Base-by-base conservation (phyloP, 2,329 filamentous ascomycete genomes). In the Beauveria pseudobassiana region DNA sequence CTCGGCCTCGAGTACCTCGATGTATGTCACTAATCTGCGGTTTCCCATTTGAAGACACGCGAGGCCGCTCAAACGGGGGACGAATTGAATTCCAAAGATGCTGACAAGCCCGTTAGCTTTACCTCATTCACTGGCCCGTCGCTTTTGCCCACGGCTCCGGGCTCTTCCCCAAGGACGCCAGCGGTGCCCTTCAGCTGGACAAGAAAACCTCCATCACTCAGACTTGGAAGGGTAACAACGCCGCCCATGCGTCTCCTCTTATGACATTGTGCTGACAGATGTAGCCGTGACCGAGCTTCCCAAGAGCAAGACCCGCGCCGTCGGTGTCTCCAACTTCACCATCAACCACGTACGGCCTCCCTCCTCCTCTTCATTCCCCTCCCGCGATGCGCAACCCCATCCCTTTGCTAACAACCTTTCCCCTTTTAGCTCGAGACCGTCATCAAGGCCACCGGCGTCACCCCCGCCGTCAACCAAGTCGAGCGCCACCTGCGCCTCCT, bases 321-420 rank as follows among this genome's bases (percentile, higher is more conserved):
- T 90, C 67, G 87, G 87, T 70, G 86, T 91, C 65, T 89, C 87
- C 73, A 91, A 91, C 80, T 90, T 89, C 69, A 82, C 79, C 69
- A 83, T 88, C 71, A 81, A 82, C 73, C 73, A 77, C 66, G 73
- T 73, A 70, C 42, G 72, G 34, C 34, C 34, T 16, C 2, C 14
- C 12, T 38, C 34, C 12, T 16, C 30, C 34, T 34, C 34, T 12
- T 14, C 30, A 1, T 34, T 2, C 28, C 9, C 5, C 30, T 12
- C 12, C 12, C 1, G 30, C 30, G 12, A 34, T 14, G 12, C 30
- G 12, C 30, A 34, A 34, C 12, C 34, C 1, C 24, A 50, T 30
- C 42, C 16, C 20, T n/a, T 20, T 24, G 5, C 12, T 1, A 43
- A 16, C 18, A 5, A 18, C 16, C 6, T 1, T 1, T 0, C 34